These are phyloP conservation scores for Colletotrichum sp. DNA, from an alignment of 2,329 filamentous ascomycete species.

Conservation along the genomic window DNA sequence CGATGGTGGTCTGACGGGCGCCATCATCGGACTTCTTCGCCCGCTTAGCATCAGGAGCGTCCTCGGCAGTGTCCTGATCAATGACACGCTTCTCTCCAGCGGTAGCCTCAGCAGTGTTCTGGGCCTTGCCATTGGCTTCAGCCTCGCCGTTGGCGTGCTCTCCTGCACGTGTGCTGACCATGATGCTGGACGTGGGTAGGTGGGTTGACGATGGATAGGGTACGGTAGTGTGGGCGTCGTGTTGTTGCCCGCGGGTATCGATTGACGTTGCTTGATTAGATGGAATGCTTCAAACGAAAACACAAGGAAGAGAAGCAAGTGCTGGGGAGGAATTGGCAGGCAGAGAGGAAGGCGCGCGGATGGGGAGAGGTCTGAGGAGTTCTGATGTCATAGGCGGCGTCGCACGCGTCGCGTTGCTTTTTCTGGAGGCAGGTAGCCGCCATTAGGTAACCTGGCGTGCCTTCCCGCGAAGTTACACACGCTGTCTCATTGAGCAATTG, in stretches of 20 bases:
- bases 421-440: conserved; percentile 10
- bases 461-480: not conserved
- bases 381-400: conserved; percentile 18
- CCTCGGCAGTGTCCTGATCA: not conserved
- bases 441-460: conserved; percentile 11
- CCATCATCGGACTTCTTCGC: conserved; percentile 7
- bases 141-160: not conserved
- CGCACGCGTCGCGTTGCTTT: conserved; percentile 20
- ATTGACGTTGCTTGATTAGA: not conserved
- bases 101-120: not conserved
- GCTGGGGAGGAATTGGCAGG: not conserved
- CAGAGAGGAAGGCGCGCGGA: not conserved
- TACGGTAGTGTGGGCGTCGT: not conserved
- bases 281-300: not conserved
- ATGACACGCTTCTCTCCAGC: conserved; percentile 19
- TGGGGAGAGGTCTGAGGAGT: not conserved
- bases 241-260: not conserved
- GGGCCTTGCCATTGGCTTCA: not conserved
- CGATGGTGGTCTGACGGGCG: conserved; percentile 11
- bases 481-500: not conserved
- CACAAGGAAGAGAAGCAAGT: not conserved
- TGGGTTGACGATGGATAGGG: not conserved
- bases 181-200: not conserved
- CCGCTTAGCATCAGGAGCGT: conserved; percentile 15
- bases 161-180: conserved; percentile 7